Base-by-base conservation (phyloP, 441 rosid species). In the Adansonia grandidieri region DNA sequence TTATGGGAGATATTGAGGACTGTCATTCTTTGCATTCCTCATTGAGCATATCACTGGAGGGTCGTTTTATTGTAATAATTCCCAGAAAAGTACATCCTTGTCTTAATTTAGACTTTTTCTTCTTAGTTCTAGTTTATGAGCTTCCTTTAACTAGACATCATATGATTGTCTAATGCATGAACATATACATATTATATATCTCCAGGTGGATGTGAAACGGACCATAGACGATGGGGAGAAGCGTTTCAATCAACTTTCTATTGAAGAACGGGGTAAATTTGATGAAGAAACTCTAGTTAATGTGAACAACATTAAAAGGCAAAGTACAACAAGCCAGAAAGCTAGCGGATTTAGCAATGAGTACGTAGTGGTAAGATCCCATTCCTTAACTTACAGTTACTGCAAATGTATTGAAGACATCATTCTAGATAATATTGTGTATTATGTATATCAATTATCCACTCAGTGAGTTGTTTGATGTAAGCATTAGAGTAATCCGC, bases 251-350 rank as follows among this genome's bases (percentile, higher is more conserved):
- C 90, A 90, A 79, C 94, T 96, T 67, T 93, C 98, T 37, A 94
- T 94, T 80, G 98, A 96, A 91, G 99, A 94, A 83, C 85, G 97
- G 44, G 98, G 97, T 0, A 93, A 96, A 84, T 94, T 96, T 74
- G 96, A 94, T 14, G 98, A 96, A 84, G 96, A 94, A 83, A 96
- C 98, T 13, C 96, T 94, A 61, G 97, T 92, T 71, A 96, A 94
- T 76, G 97, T 96, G 74, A 89, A 91, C 84, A 91, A 81, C 82
- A 88, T 94, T 24, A 90, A 84, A 84, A 89, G 84, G 79, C 91
- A 89, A 84, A 90, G 93, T 82, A 83, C 94, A 3, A 66, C 47
- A 60, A 87, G 85, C 76, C 86, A 69, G 56, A 89, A 86, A 87
- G 84, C 91, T 68, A 89, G 77, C 56, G 97, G 91, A 62, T 90